These are phyloP conservation scores for Trichophyton benhamiae DNA, from an alignment of 2,329 filamentous ascomycete genomes.

Conservation along the genomic window DNA sequence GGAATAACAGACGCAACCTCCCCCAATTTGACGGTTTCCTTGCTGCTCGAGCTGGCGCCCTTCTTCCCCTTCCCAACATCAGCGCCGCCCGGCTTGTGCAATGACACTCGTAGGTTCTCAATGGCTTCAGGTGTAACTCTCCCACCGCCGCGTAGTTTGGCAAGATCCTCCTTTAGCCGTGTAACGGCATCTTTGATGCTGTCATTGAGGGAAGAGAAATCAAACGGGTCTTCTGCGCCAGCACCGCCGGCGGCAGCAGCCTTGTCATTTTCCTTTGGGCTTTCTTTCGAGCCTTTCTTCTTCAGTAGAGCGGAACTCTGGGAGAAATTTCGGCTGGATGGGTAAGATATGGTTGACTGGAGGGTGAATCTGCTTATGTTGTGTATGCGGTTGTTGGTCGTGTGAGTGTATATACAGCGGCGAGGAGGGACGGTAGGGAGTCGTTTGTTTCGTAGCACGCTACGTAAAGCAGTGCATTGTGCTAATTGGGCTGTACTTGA, in stretches of 20 bases:
- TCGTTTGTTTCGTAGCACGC: not conserved
- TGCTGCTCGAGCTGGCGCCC: slow-evolving; percentile 17
- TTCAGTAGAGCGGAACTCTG: slow-evolving; percentile 34
- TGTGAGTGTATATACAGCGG: not conserved
- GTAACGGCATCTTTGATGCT: slow-evolving; percentile 45
- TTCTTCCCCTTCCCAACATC: slow-evolving; percentile 5
- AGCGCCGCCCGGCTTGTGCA: slow-evolving; percentile 20
- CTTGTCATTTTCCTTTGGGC: slow-evolving; percentile 18
- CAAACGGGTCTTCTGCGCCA: slow-evolving; percentile 43
- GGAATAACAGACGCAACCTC: slow-evolving; percentile 57
- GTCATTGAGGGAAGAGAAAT: slow-evolving; percentile 46
- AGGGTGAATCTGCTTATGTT: not conserved
- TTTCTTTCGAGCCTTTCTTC: slow-evolving; percentile 36
- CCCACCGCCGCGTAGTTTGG: slow-evolving; percentile 50
- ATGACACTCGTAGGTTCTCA: slow-evolving; percentile 48
- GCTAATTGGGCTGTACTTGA: not conserved
- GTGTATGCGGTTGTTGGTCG: not conserved
- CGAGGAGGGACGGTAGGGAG: not conserved
- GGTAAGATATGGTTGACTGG: not conserved
- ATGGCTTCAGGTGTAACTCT: slow-evolving; percentile 50
- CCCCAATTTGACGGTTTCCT: slow-evolving; percentile 42
- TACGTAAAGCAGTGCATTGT: not conserved
- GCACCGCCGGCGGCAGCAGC: slow-evolving; percentile 16
- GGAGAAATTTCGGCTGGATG: slow-evolving; percentile 26
- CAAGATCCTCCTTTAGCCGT: slow-evolving; percentile 48